Conservation (phyloP, 495 filamentous ascomycete species). For the Lasiosphaeria miniovina region DNA sequence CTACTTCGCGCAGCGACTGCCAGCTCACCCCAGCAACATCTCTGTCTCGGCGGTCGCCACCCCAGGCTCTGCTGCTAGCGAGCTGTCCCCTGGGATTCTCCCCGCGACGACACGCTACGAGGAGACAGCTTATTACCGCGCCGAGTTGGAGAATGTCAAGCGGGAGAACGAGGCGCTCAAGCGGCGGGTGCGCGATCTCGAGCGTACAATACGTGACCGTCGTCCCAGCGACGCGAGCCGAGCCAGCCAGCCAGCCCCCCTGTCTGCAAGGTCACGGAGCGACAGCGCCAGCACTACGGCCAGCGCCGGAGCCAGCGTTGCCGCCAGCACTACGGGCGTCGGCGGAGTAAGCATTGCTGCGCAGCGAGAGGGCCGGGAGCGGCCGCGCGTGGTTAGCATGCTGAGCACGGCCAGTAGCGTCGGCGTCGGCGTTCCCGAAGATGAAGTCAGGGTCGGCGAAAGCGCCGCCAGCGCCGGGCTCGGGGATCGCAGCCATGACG, state of each 20-base stretch:
- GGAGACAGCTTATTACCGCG: conserved; percentile 63
- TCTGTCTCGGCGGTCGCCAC: conserved; percentile 16
- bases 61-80: conserved; percentile 18
- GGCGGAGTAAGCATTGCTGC: conserved; percentile 32
- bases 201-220: conserved; percentile 49
- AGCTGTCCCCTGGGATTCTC: conserved; percentile 45
- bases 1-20: conserved; percentile 33
- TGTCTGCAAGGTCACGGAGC: conserved; percentile 20
- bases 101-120: conserved; percentile 64
- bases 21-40: conserved; percentile 11
- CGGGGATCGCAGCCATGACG: background rate
- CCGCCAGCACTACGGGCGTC: conserved; percentile 25
- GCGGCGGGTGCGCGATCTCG: conserved; percentile 70
- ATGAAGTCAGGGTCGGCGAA: conserved; percentile 53
- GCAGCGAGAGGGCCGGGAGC: conserved; percentile 28
- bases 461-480: conserved; percentile 52
- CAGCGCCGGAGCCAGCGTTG: conserved; percentile 43
- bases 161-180: conserved; percentile 78
- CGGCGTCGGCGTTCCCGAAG: conserved; percentile 45
- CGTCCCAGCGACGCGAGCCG: conserved; percentile 43
- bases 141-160: conserved; percentile 70
- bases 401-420: conserved; percentile 36
- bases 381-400: conserved; percentile 33
- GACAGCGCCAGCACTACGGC: conserved; percentile 41
- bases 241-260: conserved; percentile 12